Conservation (phyloP, 2,329 filamentous ascomycete species). For the Aspergillus viridinutans region DNA sequence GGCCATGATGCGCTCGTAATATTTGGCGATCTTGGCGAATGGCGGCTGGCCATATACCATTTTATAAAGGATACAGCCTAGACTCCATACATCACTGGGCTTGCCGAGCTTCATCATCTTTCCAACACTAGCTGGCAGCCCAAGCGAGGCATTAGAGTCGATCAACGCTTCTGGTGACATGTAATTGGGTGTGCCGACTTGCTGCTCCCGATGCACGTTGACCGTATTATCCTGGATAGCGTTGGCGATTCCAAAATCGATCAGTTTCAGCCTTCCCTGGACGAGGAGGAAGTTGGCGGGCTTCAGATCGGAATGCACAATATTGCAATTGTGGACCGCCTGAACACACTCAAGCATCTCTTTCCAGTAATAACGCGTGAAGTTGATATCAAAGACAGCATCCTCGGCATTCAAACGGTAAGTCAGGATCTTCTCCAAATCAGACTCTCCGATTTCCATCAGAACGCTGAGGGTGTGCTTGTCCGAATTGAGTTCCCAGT, state of each 20-base stretch:
- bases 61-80: conserved; percentile 95
- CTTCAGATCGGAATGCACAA: conserved; percentile 96
- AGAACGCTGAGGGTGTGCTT: conserved; percentile 86
- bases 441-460: conserved; percentile 95
- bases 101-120: conserved; percentile 96
- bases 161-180: conserved; percentile 95
- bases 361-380: conserved; percentile 98
- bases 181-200: conserved; percentile 95
- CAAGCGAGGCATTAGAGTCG: conserved; percentile 69
- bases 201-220: conserved; percentile 92
- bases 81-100: conserved; percentile 90
- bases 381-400: conserved; percentile 76
- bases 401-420: conserved; percentile 67
- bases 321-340: conserved; percentile 81
- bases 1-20: conserved; percentile 69
- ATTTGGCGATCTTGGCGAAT: conserved; percentile 86
- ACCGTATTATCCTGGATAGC: conserved; percentile 96
- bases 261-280: conserved; percentile 84
- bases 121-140: conserved; percentile 42
- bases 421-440: conserved; percentile 80
- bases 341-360: conserved; percentile 97
- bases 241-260: conserved; percentile 98
- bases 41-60: conserved; percentile 97
- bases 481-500: conserved; percentile 90
- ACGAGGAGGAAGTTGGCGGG: conserved; percentile 96